These are phyloP conservation scores for Cercospora nicotianae DNA, from an alignment of 2,329 filamentous ascomycete genomes.

Conservation along the genomic window DNA sequence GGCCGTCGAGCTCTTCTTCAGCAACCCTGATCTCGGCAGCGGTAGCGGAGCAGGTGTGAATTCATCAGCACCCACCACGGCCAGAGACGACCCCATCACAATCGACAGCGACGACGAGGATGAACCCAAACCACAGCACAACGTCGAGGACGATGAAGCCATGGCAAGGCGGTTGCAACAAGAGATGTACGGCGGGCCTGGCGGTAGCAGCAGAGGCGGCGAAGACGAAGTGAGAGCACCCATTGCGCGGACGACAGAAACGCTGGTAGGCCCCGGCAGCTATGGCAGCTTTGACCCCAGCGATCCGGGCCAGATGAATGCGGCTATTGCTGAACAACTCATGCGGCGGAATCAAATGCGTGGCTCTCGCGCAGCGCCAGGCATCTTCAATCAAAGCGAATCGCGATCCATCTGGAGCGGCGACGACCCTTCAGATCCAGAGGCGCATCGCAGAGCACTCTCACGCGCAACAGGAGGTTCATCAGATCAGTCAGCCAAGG, in stretches of 20 bases:
- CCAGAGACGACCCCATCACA: conserved; percentile 61
- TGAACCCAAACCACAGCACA: conserved; percentile 28
- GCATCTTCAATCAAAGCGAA: conserved; percentile 69
- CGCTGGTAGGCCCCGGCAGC: conserved; percentile 66
- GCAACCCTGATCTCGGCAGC: conserved; percentile 63
- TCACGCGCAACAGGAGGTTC: conserved; percentile 64
- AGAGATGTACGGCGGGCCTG: conserved; percentile 71
- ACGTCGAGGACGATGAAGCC: conserved; percentile 79
- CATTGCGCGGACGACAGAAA: conserved; percentile 88
- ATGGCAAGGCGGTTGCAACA: conserved; percentile 91
- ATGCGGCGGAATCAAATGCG: conserved; percentile 29
- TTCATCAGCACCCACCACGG: conserved; percentile 38
- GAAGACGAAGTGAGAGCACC: conserved; percentile 77
- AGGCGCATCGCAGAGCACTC: conserved; percentile 54
- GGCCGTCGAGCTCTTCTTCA: conserved; percentile 86
- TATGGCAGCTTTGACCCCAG: conserved; percentile 35
- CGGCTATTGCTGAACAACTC: conserved; percentile 66
- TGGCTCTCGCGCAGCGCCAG: conserved; percentile 36
- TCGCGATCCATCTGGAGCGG: conserved; percentile 58
- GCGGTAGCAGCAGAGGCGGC: conserved; percentile 45
- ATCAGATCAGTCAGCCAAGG: conserved; percentile 67
- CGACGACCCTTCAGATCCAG: conserved; percentile 52
- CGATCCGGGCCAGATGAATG: conserved; percentile 57
- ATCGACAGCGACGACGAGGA: conserved; percentile 67
- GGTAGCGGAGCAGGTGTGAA: conserved; percentile 37